These are phyloP conservation scores for Croton setiger DNA, from an alignment of 441 rosid genomes.

Conservation along the genomic window DNA sequence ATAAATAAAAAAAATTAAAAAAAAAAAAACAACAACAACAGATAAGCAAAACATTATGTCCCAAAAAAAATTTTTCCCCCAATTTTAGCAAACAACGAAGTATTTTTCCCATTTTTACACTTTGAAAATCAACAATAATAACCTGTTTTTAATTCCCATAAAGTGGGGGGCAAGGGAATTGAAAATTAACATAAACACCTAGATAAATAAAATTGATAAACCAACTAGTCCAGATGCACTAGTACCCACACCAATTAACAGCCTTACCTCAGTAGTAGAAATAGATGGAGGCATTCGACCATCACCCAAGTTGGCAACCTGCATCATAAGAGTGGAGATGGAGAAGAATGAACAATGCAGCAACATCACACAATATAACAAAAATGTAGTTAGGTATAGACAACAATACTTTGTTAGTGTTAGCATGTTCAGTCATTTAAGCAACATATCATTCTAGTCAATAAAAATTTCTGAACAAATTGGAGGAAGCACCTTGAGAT, in stretches of 20 bases:
- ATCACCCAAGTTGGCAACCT: slow-evolving; percentile 46
- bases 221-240: too few relatives aligned
- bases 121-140: too few relatives aligned
- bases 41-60: too few relatives aligned
- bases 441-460: background rate
- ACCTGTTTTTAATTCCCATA: too few relatives aligned
- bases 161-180: too few relatives aligned
- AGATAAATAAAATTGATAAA: too few relatives aligned
- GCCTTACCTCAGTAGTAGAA: slow-evolving; percentile 63
- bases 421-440: background rate
- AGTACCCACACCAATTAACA: background rate
- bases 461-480: background rate
- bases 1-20: too few relatives aligned
- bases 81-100: too few relatives aligned
- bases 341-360: background rate
- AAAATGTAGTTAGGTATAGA: background rate
- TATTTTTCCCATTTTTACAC: too few relatives aligned
- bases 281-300: slow-evolving; percentile 37
- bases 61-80: too few relatives aligned
- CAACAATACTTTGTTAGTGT: background rate
- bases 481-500: slow-evolving; percentile 53
- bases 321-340: slow-evolving; percentile 20
- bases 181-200: too few relatives aligned
- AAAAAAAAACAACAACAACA: too few relatives aligned
- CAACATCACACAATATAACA: background rate